Percentiles rank a stretch among this genome's conserved stretches.
phyloP scores from a whole-genome alignment of 2,329 filamentous ascomycete genomes.

The Nemania bipapillata region DNA sequence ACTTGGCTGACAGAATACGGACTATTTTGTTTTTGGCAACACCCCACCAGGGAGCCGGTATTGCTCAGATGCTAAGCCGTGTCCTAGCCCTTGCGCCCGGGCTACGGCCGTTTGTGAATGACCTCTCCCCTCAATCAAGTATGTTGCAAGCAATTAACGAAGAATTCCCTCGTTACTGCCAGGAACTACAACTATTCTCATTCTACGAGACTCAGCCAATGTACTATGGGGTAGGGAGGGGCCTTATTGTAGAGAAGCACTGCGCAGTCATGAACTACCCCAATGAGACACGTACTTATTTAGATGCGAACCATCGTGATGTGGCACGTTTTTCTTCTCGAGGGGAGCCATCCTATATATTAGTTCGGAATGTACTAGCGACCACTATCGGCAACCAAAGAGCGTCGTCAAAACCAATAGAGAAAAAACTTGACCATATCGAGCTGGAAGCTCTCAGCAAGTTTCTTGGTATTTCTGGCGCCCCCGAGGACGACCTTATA shows the following conservation, averaged over 20 bases:
- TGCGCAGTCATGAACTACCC: constrained; percentile 47
- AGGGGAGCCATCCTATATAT: constrained; percentile 45
- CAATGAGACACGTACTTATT: constrained; percentile 46
- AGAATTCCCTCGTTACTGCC: constrained; percentile 48
- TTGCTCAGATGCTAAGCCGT: constrained; percentile 46
- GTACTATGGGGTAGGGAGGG: constrained; percentile 33
- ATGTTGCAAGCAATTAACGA: constrained; percentile 51
- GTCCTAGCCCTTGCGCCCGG: constrained; percentile 41
- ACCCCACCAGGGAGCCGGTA: constrained; percentile 51
- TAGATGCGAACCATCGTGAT: constrained; percentile 50
- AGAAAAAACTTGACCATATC: not conserved
- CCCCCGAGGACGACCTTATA: too few relatives aligned
- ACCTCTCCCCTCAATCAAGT: constrained; percentile 47
- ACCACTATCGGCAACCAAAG: constrained; percentile 18
- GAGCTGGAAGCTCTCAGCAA: constrained; percentile 11
- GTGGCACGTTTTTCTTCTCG: constrained; percentile 46
- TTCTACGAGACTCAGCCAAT: constrained; percentile 51
- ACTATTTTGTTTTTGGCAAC: constrained; percentile 55
- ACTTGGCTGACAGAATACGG: constrained; percentile 42
- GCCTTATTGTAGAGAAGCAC: constrained; percentile 46
- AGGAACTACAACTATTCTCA: constrained; percentile 47
- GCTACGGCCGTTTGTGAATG: constrained; percentile 48
- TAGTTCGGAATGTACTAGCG: constrained; percentile 46
- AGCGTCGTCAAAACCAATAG: not conserved
- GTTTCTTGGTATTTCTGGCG: not conserved